Evolutionary conservation across 2,329 filamentous ascomycete genomes (phyloP).

Genomic region (Catunica adiposa): DNA sequence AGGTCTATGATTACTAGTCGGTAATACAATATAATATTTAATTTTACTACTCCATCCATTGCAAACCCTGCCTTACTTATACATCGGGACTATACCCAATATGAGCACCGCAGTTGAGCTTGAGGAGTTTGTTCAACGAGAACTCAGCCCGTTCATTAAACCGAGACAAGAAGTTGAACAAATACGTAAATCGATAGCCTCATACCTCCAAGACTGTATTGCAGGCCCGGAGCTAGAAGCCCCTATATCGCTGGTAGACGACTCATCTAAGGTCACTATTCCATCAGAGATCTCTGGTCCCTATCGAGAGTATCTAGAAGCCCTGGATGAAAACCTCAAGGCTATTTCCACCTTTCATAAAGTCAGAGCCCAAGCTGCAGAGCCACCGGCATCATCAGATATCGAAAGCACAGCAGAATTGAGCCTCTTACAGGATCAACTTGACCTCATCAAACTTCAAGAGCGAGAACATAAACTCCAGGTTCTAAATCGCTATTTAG

Average conservation of each 20-base stretch:
- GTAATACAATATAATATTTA: too few species aligned
- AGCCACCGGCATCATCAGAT: not conserved
- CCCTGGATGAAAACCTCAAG: constrained; percentile 34
- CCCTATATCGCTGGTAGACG: constrained; percentile 11
- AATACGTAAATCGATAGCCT: constrained; percentile 37
- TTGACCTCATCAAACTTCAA: constrained; percentile 34
- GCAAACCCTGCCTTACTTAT: not conserved
- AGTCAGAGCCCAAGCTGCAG: constrained; percentile 16
- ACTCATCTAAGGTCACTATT: constrained; percentile 10
- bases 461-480: constrained; percentile 35
- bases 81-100: not conserved
- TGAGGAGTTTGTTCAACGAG: not conserved
- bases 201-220: constrained; percentile 27
- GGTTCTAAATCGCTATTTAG: constrained; percentile 34
- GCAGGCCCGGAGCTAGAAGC: constrained; percentile 11
- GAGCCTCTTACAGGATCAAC: constrained; percentile 29
- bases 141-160: constrained; percentile 36
- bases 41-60: not conserved
- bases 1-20: too few species aligned
- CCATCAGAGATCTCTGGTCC: constrained; percentile 28
- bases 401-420: not conserved
- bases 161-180: constrained; percentile 40
- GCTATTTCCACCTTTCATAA: constrained; percentile 33
- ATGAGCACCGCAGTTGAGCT: constrained; percentile 5
- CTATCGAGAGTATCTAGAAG: constrained; percentile 39